Percentiles rank a stretch among this genome's conserved stretches.
Evolutionary conservation across 371 early-diverging fungal species (phyloP).

Genomic region (Zychaea mexicana): DNA sequence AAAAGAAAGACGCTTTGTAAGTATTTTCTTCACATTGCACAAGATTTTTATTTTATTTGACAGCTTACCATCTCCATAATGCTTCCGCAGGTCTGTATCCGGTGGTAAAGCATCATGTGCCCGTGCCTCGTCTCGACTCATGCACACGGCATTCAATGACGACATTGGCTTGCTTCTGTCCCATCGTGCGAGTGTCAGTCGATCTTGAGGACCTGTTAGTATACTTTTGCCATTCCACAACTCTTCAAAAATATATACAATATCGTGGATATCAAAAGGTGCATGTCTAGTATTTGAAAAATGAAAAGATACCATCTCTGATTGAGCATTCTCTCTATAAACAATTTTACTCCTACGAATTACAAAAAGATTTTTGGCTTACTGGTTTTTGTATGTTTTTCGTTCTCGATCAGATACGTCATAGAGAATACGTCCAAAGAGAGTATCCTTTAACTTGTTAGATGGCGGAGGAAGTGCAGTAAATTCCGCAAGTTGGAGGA

Average conservation of each 20-base stretch:
- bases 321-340: not conserved
- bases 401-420: conserved; percentile 74
- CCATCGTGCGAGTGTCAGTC: conserved; percentile 78
- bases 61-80: conserved; percentile 28
- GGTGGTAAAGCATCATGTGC: conserved; percentile 46
- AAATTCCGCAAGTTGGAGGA: conserved; percentile 76
- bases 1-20: not conserved
- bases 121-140: conserved; percentile 76
- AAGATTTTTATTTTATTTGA: not conserved
- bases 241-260: conserved; percentile 84
- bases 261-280: conserved; percentile 64
- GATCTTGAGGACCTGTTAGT: conserved; percentile 72
- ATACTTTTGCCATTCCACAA: conserved; percentile 80
- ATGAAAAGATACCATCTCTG: not conserved
- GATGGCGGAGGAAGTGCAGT: conserved; percentile 71
- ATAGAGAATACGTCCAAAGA: conserved; percentile 73
- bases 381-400: conserved; percentile 44
- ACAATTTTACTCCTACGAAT: not conserved
- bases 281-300: not conserved
- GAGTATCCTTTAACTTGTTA: conserved; percentile 73
- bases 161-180: conserved; percentile 60
- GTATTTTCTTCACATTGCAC: not conserved
- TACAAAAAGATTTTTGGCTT: conserved; percentile 12
- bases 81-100: conserved; percentile 24
- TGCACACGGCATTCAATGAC: conserved; percentile 74